A percentile compares a stretch with the other conserved stretches of the same genome.
Conservation (phyloP, 352 stramenopile genomes). For the Pythium dissimile region DNA sequence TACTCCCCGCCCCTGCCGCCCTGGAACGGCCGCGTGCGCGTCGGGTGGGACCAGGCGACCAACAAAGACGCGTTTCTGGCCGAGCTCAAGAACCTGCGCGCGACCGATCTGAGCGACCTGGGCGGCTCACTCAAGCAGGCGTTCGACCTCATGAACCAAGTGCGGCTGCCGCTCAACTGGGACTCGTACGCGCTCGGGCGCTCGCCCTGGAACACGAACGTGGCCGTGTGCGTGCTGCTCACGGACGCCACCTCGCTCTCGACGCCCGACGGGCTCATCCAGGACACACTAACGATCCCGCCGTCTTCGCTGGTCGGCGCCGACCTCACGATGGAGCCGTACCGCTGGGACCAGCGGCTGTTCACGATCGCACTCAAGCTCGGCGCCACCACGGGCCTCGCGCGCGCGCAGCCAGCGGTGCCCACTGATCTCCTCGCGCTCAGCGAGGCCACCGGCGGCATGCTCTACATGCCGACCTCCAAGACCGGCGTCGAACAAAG, state of each 20-base stretch:
- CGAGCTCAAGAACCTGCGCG: conserved; percentile 82
- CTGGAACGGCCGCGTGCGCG: conserved; percentile 68
- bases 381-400: conserved; percentile 44
- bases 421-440: conserved; percentile 82
- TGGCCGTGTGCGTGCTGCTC: conserved; percentile 75
- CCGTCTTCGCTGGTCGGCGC: conserved; percentile 60
- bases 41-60: conserved; percentile 84
- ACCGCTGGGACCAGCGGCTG: conserved; percentile 80
- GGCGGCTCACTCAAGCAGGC: conserved; percentile 68
- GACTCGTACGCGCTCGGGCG: conserved; percentile 82
- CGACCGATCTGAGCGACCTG: conserved; percentile 77
- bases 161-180: conserved; percentile 85
- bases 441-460: conserved; percentile 80
- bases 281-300: conserved; percentile 72
- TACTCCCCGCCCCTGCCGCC: too few relatives aligned
- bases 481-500: conserved; percentile 74
- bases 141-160: conserved; percentile 89
- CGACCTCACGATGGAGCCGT: conserved; percentile 81
- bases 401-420: conserved; percentile 41
- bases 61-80: conserved; percentile 80
- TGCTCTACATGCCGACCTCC: conserved; percentile 80
- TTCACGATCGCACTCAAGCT: conserved; percentile 84
- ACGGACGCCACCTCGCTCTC: conserved; percentile 79
- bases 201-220: conserved; percentile 81
- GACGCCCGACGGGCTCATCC: conserved; percentile 57